phyloP scores from a whole-genome alignment of 164 flowering plant genomes.

The Protea cynaroides region DNA sequence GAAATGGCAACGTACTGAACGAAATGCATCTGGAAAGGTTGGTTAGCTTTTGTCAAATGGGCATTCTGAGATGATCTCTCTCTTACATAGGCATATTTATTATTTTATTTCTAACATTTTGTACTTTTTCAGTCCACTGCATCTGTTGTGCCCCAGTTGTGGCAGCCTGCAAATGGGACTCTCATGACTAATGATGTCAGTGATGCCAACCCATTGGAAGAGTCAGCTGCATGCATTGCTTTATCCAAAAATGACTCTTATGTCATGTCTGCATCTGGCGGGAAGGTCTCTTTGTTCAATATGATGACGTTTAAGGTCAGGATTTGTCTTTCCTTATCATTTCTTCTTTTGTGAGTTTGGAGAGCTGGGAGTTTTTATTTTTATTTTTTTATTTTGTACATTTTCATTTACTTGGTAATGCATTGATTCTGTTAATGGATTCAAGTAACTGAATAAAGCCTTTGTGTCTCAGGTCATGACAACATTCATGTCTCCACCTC shows the following conservation, averaged over 20 bases:
- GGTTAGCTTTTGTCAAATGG: background rate
- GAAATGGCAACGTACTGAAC: constrained; percentile 69
- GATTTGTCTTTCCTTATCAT: background rate
- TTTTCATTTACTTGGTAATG: too few relatives aligned
- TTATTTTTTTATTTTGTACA: background rate
- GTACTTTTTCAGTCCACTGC: constrained; percentile 49
- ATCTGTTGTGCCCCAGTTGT: constrained; percentile 44
- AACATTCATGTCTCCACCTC: constrained; percentile 78
- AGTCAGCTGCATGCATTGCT: constrained; percentile 63
- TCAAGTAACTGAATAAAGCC: background rate
- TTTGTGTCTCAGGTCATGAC: constrained; percentile 49
- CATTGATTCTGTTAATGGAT: background rate
- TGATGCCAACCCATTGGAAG: constrained; percentile 45
- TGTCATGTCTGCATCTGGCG: constrained; percentile 37
- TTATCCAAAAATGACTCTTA: constrained; percentile 59
- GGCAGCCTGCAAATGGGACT: constrained; percentile 64
- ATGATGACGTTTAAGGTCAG: constrained; percentile 68
- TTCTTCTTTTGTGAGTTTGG: background rate
- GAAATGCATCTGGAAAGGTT: constrained; percentile 58
- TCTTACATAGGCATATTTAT: too few relatives aligned
- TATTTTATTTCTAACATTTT: too few relatives aligned
- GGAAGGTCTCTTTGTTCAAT: background rate
- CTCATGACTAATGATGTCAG: constrained; percentile 60
- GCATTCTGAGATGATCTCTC: too few relatives aligned
- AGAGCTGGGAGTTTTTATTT: background rate